Evolutionary conservation across 2,329 filamentous ascomycete genomes (phyloP).

Genomic region (Berkeleyomyces rouxiae): DNA sequence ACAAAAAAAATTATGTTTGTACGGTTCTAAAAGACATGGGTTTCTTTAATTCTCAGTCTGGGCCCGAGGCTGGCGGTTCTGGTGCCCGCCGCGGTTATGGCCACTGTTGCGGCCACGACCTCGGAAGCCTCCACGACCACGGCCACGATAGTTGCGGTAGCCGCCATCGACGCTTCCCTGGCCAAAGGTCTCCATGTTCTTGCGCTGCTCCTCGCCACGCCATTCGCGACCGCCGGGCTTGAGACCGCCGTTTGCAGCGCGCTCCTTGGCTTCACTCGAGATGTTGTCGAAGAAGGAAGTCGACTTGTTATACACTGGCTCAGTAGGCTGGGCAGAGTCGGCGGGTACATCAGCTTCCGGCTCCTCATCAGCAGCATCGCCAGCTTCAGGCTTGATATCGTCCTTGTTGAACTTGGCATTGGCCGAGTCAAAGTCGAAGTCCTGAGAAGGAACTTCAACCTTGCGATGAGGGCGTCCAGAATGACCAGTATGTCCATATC

Average conservation of each 20-base stretch:
- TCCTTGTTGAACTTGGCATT: conserved; percentile 34
- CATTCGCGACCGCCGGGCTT: conserved; percentile 71
- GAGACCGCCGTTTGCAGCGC: conserved; percentile 52
- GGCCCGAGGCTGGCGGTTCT: conserved; percentile 11
- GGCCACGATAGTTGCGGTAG: conserved; percentile 60
- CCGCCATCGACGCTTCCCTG: conserved; percentile 83
- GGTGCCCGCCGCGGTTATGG: conserved; percentile 21
- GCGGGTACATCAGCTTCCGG: conserved; percentile 46
- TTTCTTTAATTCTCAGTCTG: not conserved
- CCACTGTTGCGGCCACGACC: conserved; percentile 28
- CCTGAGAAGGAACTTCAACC: conserved; percentile 75
- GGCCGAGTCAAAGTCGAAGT: conserved; percentile 69
- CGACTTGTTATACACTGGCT: conserved; percentile 64
- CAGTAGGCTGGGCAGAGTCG: conserved; percentile 24
- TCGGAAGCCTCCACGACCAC: conserved; percentile 48
- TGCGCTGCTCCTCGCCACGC: conserved; percentile 80
- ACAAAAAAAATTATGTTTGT: not conserved
- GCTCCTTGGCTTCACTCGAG: conserved; percentile 80
- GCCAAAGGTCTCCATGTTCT: conserved; percentile 95
- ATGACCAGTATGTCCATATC: conserved; percentile 15
- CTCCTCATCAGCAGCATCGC: conserved; percentile 24
- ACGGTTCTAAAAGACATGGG: not conserved
- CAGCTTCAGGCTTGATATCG: conserved; percentile 4
- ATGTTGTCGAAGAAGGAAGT: conserved; percentile 97
- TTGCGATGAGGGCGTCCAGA: conserved; percentile 36